phyloP scores from a whole-genome alignment of 169 alveolate genomes.

The Plasmodium chabaudi region DNA sequence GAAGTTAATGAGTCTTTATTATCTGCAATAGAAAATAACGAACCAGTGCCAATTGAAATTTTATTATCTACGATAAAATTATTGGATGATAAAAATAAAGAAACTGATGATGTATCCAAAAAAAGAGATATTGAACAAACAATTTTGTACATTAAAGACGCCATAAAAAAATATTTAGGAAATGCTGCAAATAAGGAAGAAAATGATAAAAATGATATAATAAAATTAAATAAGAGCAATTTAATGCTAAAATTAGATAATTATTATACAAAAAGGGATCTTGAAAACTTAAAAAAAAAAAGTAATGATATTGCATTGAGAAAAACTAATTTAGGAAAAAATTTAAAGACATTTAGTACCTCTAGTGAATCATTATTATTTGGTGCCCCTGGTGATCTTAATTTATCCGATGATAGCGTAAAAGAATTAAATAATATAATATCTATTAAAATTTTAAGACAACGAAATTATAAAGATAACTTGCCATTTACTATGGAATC shows the following conservation, averaged over 20 bases:
- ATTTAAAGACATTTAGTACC: constrained; percentile 21
- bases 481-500: background rate
- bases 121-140: constrained; percentile 20
- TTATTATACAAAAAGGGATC: constrained; percentile 39
- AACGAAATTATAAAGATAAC: constrained; percentile 1
- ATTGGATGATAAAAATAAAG: constrained; percentile 32
- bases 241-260: constrained; percentile 56
- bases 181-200: background rate
- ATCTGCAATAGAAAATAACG: constrained; percentile 12
- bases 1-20: constrained; percentile 10
- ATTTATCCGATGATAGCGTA: constrained; percentile 46
- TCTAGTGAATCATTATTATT: constrained; percentile 39
- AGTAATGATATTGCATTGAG: constrained; percentile 20
- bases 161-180: constrained; percentile 4
- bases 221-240: constrained; percentile 15
- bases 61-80: constrained; percentile 19
- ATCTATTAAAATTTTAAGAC: constrained; percentile 25
- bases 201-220: constrained; percentile 15
- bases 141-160: constrained; percentile 28
- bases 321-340: constrained; percentile 38
- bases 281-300: constrained; percentile 41
- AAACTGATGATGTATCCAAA: constrained; percentile 16
- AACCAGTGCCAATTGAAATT: constrained; percentile 29
- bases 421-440: constrained; percentile 27
- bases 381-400: constrained; percentile 46